Evolutionary conservation across 2,329 filamentous ascomycete genomes (phyloP), one percentile per base, ranked within the genome.

Genomic region (Aspergillus phoenicis): DNA sequence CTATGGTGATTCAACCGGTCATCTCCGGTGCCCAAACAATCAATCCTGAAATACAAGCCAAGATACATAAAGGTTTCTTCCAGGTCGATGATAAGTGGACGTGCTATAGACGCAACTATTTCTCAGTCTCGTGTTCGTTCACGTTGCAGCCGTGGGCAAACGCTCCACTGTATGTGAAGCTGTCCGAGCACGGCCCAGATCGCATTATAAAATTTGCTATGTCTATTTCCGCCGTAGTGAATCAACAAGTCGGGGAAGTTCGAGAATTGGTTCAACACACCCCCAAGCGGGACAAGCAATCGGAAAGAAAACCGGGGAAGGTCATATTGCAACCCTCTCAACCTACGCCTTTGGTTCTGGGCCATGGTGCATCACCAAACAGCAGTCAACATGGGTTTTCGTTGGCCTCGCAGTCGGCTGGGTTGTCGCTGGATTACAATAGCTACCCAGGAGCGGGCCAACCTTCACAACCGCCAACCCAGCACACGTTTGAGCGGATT

Each of bases 191-290:
- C 30, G 77, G 76, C 65, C 73, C 77, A 5, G 83, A 87, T 64
- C 84, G 83, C 43, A 88, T 96, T 17, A 84, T 86, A 54, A 87
- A 87, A 0, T 93, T 95, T 74, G 89, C 90, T 48, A 93, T 97
- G 84, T 89, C 86, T 57, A 91, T 97, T 62, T 91, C 91, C 4
- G 93, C 93, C 1, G 87, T 91, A 6, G 90, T 95, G 2, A 89
- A 93, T 57, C 89, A 89, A 52, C 87, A 88, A 54, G 85, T 87
- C 54, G 87, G 87, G 30, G 93, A 96, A 75, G 83, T 81, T 54
- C 92, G 96, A 62, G 91, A 95, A 65, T 82, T 97, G 13, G 90
- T 97, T 4, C 92, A 96, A 74, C 92, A 97, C 74, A 96, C 93
- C 0, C 91, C 93, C 0, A 97, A 97, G 77, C 85, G 93, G 66